phyloP scores from a whole-genome alignment of 495 filamentous ascomycete species.

The Penicillium atrosanguineum region DNA sequence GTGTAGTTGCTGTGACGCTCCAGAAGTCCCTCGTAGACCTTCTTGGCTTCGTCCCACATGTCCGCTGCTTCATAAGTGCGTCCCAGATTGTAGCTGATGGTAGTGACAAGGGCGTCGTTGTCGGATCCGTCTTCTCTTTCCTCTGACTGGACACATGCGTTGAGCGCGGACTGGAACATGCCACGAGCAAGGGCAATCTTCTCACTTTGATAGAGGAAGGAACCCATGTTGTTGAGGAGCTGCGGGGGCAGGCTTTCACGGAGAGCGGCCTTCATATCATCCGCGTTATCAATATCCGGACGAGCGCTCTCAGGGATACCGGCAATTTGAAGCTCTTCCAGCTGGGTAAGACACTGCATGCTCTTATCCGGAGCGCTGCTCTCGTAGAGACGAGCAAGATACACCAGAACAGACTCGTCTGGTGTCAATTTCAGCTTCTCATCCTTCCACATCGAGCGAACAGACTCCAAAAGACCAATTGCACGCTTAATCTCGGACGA shows the following conservation, averaged over 20 bases:
- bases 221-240: conserved; percentile 94
- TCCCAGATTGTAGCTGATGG: conserved; percentile 94
- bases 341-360: conserved; percentile 82
- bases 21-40: conserved; percentile 81
- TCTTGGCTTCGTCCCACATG: conserved; percentile 75
- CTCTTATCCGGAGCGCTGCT: conserved; percentile 80
- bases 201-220: conserved; percentile 86
- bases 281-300: conserved; percentile 63
- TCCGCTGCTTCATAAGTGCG: conserved; percentile 88
- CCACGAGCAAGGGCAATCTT: conserved; percentile 77
- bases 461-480: conserved; percentile 73
- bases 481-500: conserved; percentile 78
- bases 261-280: conserved; percentile 55
- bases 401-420: conserved; percentile 87
- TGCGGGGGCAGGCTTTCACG: conserved; percentile 81
- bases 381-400: conserved; percentile 89
- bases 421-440: conserved; percentile 76
- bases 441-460: conserved; percentile 86
- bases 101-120: conserved; percentile 85
- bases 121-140: conserved; percentile 62
- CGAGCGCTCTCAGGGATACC: conserved; percentile 65
- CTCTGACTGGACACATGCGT: conserved; percentile 73
- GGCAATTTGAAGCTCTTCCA: conserved; percentile 82
- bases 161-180: conserved; percentile 83
- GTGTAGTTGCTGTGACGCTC: conserved; percentile 85